These are phyloP conservation scores for Hebeloma cylindrosporum DNA, from an alignment of 768 basidiomycete genomes.

Conservation along the genomic window DNA sequence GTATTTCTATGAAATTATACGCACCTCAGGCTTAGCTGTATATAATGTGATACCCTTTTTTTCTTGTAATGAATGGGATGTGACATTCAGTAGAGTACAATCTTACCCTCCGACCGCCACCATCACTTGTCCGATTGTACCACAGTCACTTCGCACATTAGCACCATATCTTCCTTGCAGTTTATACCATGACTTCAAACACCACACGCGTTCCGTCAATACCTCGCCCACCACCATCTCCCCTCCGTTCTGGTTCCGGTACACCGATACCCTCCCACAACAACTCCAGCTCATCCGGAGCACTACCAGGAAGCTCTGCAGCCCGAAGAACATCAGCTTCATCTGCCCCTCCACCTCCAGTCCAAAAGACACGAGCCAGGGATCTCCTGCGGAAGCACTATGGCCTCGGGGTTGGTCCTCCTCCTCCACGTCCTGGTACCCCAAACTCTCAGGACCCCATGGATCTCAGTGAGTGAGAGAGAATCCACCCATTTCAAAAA, in stretches of 20 bases:
- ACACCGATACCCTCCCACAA: slow-evolving; percentile 3
- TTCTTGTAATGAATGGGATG: too few relatives aligned
- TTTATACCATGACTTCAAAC: slow-evolving; percentile 11
- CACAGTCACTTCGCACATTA: too few relatives aligned
- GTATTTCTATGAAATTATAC: too few relatives aligned
- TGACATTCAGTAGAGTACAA: too few relatives aligned
- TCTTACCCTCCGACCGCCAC: too few relatives aligned
- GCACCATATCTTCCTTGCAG: neutral
- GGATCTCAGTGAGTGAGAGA: slow-evolving; percentile 75
- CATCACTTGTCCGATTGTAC: too few relatives aligned
- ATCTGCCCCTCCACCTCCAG: slow-evolving; percentile 22
- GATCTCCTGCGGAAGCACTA: slow-evolving; percentile 86
- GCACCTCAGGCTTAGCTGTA: too few relatives aligned
- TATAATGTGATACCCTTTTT: too few relatives aligned
- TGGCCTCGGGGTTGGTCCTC: slow-evolving; percentile 76
- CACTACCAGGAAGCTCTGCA: slow-evolving; percentile 1
- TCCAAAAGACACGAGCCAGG: slow-evolving; percentile 59
- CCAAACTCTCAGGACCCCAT: slow-evolving; percentile 65
- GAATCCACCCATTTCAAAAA: too few relatives aligned
- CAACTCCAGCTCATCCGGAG: neutral
- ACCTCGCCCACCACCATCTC: slow-evolving; percentile 26
- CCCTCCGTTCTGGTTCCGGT: slow-evolving; percentile 22
- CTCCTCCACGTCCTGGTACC: slow-evolving; percentile 57
- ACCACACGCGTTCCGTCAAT: slow-evolving; percentile 21
- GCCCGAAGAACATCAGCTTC: neutral